Conservation (phyloP, 225 moss, liverwort and hornwort species). For the Pleurozium schreberi region DNA sequence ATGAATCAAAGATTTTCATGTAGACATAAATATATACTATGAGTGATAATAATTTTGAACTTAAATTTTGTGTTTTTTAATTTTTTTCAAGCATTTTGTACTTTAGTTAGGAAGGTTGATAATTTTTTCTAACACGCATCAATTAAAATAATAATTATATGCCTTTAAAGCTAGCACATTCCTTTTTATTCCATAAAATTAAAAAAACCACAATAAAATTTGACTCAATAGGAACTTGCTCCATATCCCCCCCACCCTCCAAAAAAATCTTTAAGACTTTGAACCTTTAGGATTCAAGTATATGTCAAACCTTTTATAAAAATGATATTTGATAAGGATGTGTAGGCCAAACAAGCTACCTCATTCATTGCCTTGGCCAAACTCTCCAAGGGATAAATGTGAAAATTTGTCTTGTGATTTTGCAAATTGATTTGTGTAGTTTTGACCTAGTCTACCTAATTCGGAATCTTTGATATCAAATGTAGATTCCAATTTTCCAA, state of each 20-base stretch:
- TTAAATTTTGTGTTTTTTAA: background rate
- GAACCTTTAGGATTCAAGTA: background rate
- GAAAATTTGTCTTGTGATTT: background rate
- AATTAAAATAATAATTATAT: background rate
- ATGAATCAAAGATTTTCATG: background rate
- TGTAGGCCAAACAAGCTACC: rapidly evolving
- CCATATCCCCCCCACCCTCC: too few relatives aligned
- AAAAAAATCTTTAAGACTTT: background rate
- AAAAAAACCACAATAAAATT: background rate
- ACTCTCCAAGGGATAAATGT: background rate
- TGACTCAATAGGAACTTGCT: background rate
- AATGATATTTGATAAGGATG: background rate
- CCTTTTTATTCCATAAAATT: background rate
- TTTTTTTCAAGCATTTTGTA: background rate
- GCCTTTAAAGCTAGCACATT: background rate
- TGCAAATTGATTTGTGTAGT: background rate
- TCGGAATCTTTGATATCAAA: background rate
- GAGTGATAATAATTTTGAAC: background rate
- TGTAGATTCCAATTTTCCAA: background rate
- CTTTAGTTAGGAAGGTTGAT: background rate
- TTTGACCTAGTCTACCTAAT: background rate
- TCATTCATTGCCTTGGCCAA: background rate
- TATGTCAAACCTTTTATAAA: background rate
- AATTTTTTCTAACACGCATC: background rate
- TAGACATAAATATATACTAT: background rate